A percentile compares a stretch with the other conserved stretches of the same genome.
Evolutionary conservation across 2,329 filamentous ascomycete species (phyloP).

Genomic region (Calonectria fujianensis): DNA sequence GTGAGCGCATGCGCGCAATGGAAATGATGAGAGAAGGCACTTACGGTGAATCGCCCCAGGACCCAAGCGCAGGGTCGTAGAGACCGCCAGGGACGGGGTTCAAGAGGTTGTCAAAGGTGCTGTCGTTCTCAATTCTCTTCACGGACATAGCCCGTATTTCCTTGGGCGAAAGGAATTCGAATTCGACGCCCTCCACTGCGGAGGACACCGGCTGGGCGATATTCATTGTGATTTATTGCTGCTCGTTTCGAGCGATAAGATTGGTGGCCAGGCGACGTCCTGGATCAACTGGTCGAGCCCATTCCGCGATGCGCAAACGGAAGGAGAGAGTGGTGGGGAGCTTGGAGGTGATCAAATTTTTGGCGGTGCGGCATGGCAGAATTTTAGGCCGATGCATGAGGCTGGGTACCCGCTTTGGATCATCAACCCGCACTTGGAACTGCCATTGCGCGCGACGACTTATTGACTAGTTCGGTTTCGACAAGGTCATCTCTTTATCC

Average conservation of each 20-base stretch:
- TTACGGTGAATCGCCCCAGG: slow-evolving; percentile 90
- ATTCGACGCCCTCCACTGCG: slow-evolving; percentile 90
- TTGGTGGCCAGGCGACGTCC: slow-evolving; percentile 51
- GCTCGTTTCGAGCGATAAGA: slow-evolving; percentile 43
- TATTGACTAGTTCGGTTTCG: not conserved
- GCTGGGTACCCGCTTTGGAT: slow-evolving; percentile 22
- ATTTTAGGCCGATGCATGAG: slow-evolving; percentile 53
- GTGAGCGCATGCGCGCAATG: slow-evolving; percentile 38
- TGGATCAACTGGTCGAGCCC: slow-evolving; percentile 49
- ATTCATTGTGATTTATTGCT: slow-evolving; percentile 72
- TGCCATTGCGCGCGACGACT: not conserved
- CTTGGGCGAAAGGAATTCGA: slow-evolving; percentile 86
- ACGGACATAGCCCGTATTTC: slow-evolving; percentile 95
- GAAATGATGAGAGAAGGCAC: slow-evolving; percentile 43
- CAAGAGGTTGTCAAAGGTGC: slow-evolving; percentile 93
- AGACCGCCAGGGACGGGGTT: slow-evolving; percentile 93
- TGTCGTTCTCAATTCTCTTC: slow-evolving; percentile 93
- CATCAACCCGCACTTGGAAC: slow-evolving; percentile 13
- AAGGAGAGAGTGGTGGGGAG: slow-evolving; percentile 50
- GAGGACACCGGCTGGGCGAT: slow-evolving; percentile 89
- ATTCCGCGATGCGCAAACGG: slow-evolving; percentile 49
- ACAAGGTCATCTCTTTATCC: not conserved
- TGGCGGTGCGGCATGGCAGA: slow-evolving; percentile 68
- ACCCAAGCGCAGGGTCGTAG: slow-evolving; percentile 93
- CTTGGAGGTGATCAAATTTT: slow-evolving; percentile 61